These are phyloP conservation scores for Elaeagnus macrophylla DNA, from an alignment of 306 rosid species.

Conservation along the genomic window DNA sequence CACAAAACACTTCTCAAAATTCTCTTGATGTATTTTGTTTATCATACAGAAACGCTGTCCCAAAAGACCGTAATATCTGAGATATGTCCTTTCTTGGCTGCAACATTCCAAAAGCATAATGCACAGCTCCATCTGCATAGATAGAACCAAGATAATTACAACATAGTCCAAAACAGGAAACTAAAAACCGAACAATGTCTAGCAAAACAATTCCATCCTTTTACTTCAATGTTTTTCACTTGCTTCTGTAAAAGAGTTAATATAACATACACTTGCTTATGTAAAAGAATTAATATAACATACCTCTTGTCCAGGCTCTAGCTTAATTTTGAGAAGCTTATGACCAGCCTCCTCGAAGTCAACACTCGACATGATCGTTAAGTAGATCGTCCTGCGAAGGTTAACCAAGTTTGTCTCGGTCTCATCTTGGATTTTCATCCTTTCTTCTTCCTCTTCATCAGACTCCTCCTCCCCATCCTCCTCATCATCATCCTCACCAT, in stretches of 20 bases:
- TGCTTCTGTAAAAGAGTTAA: background rate
- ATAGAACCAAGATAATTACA: constrained; percentile 9
- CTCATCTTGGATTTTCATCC: constrained; percentile 74
- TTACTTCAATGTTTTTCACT: background rate
- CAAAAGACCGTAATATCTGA: constrained; percentile 56
- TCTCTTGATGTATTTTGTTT: too few relatives aligned
- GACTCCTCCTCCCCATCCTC: constrained; percentile 36
- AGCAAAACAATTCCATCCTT: too few relatives aligned
- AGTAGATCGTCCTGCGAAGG: constrained; percentile 79
- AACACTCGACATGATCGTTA: constrained; percentile 90
- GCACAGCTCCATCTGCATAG: constrained; percentile 61
- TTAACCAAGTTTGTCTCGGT: constrained; percentile 88
- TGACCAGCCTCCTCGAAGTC: constrained; percentile 99
- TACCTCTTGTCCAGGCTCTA: constrained; percentile 79
- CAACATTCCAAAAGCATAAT: constrained; percentile 80
- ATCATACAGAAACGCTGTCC: too few relatives aligned
- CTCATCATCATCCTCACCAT: constrained; percentile 14
- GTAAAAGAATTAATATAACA: too few relatives aligned
- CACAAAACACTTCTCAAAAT: too few relatives aligned
- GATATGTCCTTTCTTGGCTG: constrained; percentile 76
- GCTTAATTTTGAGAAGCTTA: constrained; percentile 84
- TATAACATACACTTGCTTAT: too few relatives aligned
- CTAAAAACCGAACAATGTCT: too few relatives aligned
- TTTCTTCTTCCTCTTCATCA: constrained; percentile 63
- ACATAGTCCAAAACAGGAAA: too few relatives aligned